A percentile compares a stretch with the other conserved stretches of the same genome.
These are phyloP conservation scores for Cicer bijugum DNA, from an alignment of 306 rosid species.

Conservation along the genomic window DNA sequence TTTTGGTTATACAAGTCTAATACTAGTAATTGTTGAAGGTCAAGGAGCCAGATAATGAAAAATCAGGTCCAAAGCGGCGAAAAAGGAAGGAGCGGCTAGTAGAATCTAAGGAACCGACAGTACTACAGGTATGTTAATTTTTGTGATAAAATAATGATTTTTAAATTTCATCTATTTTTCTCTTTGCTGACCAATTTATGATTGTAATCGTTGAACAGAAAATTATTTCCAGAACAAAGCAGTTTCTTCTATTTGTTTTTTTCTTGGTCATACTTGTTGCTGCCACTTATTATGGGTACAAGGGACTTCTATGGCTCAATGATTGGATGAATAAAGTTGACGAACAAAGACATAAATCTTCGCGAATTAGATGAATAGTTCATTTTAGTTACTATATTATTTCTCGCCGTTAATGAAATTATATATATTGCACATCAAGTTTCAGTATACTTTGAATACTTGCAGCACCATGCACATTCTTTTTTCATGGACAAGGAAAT, in stretches of 20 bases:
- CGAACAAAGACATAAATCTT: slow-evolving; percentile 58
- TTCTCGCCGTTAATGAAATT: not conserved
- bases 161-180: slow-evolving; percentile 1
- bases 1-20: not conserved
- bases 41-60: slow-evolving; percentile 62
- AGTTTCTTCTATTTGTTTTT: slow-evolving; percentile 53
- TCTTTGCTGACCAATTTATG: slow-evolving; percentile 37
- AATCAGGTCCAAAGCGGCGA: slow-evolving; percentile 61
- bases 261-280: slow-evolving; percentile 55
- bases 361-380: slow-evolving; percentile 50
- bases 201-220: slow-evolving; percentile 58
- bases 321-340: slow-evolving; percentile 96
- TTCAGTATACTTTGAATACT: slow-evolving; percentile 16
- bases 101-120: slow-evolving; percentile 61
- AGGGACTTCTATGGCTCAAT: slow-evolving; percentile 69
- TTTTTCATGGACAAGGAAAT: slow-evolving; percentile 24
- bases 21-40: slow-evolving; percentile 53
- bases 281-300: slow-evolving; percentile 61
- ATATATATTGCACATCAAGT: not conserved
- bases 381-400: not conserved
- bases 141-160: not conserved
- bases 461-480: slow-evolving; percentile 8
- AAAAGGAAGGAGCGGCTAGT: slow-evolving; percentile 59
- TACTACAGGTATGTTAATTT: slow-evolving; percentile 65
- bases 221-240: slow-evolving; percentile 54